Evolutionary conservation across 768 basidiomycete species (phyloP).

Genomic region (Porphyrellus cyaneotinctus): DNA sequence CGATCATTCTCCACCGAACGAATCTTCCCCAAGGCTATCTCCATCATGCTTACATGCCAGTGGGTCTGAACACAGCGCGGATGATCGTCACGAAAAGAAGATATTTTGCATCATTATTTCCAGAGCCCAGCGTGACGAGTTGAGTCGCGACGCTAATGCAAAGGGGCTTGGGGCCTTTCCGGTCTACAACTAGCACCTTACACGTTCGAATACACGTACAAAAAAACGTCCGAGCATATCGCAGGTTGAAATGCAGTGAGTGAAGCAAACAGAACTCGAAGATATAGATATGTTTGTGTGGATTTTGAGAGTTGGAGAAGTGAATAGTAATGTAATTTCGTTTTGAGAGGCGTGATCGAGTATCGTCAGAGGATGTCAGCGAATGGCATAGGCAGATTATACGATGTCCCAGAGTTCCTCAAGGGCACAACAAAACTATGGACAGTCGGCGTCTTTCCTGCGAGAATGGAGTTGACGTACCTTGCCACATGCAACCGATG

Average conservation of each 20-base stretch:
- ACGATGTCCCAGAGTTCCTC: constrained; percentile 96
- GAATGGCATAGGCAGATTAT: constrained; percentile 31
- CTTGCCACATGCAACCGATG: constrained; percentile 95
- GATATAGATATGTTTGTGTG: not conserved
- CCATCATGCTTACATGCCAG: too few species aligned
- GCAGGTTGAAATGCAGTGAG: constrained; percentile 35
- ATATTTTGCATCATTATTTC: constrained; percentile 32
- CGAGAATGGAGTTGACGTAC: constrained; percentile 41
- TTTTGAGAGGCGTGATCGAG: too few species aligned
- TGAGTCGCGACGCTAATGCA: constrained; percentile 34
- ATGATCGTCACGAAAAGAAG: not conserved
- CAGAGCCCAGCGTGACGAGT: constrained; percentile 32
- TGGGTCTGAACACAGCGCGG: too few species aligned
- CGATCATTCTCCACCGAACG: too few species aligned
- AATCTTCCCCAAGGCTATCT: too few species aligned
- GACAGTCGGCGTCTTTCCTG: constrained; percentile 1
- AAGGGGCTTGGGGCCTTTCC: constrained; percentile 24
- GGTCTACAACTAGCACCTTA: constrained; percentile 27
- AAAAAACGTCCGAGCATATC: constrained; percentile 19
- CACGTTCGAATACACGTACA: not conserved
- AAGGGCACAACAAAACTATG: constrained; percentile 81
- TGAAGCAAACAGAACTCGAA: constrained; percentile 6
- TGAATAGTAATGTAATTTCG: constrained; percentile 15
- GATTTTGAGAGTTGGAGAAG: not conserved
- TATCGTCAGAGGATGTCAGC: too few species aligned